Evolutionary conservation across 1,139 yeast species (phyloP).

Genomic region (Fermentozyma sake): DNA sequence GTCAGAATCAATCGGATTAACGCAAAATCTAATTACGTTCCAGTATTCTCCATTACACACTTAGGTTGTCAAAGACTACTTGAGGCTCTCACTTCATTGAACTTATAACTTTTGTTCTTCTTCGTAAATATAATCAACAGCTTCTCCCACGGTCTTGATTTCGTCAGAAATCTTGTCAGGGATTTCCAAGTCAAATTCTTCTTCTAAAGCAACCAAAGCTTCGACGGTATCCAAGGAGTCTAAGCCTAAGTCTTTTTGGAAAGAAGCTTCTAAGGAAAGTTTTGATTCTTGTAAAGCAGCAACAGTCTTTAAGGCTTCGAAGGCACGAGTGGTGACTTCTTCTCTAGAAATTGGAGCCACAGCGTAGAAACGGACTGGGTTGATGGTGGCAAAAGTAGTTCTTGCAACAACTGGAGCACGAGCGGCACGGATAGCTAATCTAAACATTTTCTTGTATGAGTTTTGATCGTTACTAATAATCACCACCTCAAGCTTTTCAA

Average conservation of each 20-base stretch:
- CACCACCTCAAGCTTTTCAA: too few relatives aligned
- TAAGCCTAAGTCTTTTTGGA: conserved; percentile 61
- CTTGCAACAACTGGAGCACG: conserved; percentile 32
- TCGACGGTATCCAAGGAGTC: conserved; percentile 71
- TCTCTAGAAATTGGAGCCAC: conserved; percentile 45
- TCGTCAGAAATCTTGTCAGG: conserved; percentile 68
- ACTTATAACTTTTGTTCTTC: conserved; percentile 44
- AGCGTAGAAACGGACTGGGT: conserved; percentile 44
- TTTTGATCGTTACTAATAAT: too few relatives aligned
- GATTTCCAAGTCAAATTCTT: conserved; percentile 66
- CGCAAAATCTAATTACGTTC: too few relatives aligned
- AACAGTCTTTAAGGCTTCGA: conserved; percentile 48
- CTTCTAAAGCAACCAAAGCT: conserved; percentile 68
- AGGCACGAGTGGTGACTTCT: conserved; percentile 45
- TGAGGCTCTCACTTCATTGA: conserved; percentile 1
- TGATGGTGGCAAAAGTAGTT: conserved; percentile 20
- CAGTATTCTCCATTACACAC: too few relatives aligned
- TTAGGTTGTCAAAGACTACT: too few relatives aligned
- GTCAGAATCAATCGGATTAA: too few relatives aligned
- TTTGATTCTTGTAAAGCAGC: conserved; percentile 49
- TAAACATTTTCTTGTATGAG: conserved; percentile 21
- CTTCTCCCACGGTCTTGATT: conserved; percentile 65
- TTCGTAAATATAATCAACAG: conserved; percentile 54
- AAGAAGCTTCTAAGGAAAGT: conserved; percentile 42
- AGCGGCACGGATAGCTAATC: conserved; percentile 33